Base-by-base conservation (phyloP, 2,329 filamentous ascomycete species). In the Botrytis sinoallii region DNA sequence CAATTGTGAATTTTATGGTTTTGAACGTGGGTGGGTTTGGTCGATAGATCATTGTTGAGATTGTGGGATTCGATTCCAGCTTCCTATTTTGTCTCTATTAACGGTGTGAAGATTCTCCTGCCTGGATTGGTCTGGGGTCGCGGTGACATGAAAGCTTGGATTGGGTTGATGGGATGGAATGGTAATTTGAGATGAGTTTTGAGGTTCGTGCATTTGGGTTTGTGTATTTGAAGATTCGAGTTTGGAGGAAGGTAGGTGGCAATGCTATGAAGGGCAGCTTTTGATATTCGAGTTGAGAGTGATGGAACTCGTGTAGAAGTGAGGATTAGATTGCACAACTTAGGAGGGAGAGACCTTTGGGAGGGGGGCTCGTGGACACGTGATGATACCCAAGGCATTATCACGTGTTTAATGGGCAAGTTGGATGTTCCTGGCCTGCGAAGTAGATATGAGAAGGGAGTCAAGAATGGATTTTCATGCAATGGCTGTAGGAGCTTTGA, bases 341-440 rank as follows among this genome's bases (percentile, higher is more conserved):
- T n/a, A 12, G 6, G 3, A 7, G 6, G 12, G 3, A 55, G 52
- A 55, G 52, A 18, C 29, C 3, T 16, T 6, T 3, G 5, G 12
- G 12, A 55, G n/a, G n/a, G 8, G 12, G 29, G 52, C 12, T 9
- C 12, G 3, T 8, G 0, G 0, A 2, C 52, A 29, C n/a, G 52
- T 29, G 52, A 55, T 16, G 0, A 5, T 29, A 0, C 5, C 3
- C 14, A 3, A 6, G 25, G 0, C 0, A 3, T 1, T 55, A 14
- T 55, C 52, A 55, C 52, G n/a, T 29, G 52, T 3, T 16, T n/a
- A 16, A 3, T n/a, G 25, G 2, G 0, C 48, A 55, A 6, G 48
- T 55, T n/a, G 6, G 12, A n/a, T 55, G 25, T 7, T 25, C 22
- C 4, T 4, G 12, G 25, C 25, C 25, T 48, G 10, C 25, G 48